Evolutionary conservation across 2,329 filamentous ascomycete species (phyloP).

Genomic region (Pseudophaeomoniella oleicola): DNA sequence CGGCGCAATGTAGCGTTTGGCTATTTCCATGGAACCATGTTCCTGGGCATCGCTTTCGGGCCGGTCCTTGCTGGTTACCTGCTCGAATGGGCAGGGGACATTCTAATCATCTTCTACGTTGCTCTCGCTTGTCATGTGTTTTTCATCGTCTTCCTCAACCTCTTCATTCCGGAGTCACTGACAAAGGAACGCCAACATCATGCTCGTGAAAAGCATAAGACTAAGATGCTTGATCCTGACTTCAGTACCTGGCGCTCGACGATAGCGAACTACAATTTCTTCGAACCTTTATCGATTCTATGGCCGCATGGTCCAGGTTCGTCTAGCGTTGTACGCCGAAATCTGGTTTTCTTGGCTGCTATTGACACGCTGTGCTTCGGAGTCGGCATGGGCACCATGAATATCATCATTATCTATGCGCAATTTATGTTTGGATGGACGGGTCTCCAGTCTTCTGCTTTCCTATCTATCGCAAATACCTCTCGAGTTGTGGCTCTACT

Average conservation of each 20-base stretch:
- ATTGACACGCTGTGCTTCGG: conserved; percentile 75
- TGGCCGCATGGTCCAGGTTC: conserved; percentile 55
- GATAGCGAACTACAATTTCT: conserved; percentile 40
- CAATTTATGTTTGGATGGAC: conserved; percentile 71
- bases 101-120: conserved; percentile 75
- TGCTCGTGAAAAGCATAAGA: conserved; percentile 53
- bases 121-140: conserved; percentile 55
- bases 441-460: conserved; percentile 64
- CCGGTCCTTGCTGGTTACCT: conserved; percentile 70
- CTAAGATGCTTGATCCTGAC: conserved; percentile 27
- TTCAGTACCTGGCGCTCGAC: conserved; percentile 20
- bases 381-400: conserved; percentile 63
- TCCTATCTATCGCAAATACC: conserved; percentile 65
- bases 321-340: conserved; percentile 50
- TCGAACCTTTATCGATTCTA: conserved; percentile 65
- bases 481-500: conserved; percentile 64
- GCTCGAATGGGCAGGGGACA: conserved; percentile 58
- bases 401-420: conserved; percentile 73
- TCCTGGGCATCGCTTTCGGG: conserved; percentile 75
- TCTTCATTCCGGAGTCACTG: conserved; percentile 73
- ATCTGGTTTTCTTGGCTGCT: conserved; percentile 65
- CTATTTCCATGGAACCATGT: conserved; percentile 79
- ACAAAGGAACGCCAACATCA: conserved; percentile 54
- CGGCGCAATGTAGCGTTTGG: conserved; percentile 72
- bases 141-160: conserved; percentile 57